These are phyloP conservation scores for Cryphonectria japonica DNA, from an alignment of 2,329 filamentous ascomycete genomes.

Conservation along the genomic window DNA sequence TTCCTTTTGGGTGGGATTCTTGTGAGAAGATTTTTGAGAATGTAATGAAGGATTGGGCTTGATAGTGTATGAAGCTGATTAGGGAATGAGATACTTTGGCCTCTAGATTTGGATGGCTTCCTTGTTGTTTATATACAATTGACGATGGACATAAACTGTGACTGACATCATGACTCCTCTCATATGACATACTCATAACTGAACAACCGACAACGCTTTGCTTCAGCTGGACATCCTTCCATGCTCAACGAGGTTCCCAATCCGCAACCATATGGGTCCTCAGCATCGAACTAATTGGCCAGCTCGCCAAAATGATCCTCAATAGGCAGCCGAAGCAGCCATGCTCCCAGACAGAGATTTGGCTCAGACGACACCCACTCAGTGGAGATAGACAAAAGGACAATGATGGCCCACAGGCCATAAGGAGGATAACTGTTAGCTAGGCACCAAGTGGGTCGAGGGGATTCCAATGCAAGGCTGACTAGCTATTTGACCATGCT, in stretches of 20 bases:
- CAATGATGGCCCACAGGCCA: background rate
- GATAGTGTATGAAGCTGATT: background rate
- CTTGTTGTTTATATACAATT: background rate
- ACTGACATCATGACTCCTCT: background rate
- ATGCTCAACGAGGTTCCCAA: background rate
- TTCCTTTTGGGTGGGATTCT: background rate
- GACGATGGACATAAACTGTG: background rate
- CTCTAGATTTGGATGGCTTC: background rate
- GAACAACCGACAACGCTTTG: background rate
- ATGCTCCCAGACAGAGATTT: background rate
- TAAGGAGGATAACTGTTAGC: background rate
- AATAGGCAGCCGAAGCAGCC: background rate
- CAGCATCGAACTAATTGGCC: background rate
- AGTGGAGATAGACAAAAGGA: slow-evolving; percentile 2
- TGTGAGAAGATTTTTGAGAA: background rate
- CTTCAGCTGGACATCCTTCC: background rate
- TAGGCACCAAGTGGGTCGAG: background rate
- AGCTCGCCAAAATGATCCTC: background rate
- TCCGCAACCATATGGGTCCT: background rate
- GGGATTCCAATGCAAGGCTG: background rate
- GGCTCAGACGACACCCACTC: background rate
- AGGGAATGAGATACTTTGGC: background rate
- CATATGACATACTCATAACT: background rate
- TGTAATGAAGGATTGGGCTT: background rate
- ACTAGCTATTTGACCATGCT: background rate